Conservation (phyloP, 148 eudicot genomes). For the Limonium bicolor region DNA sequence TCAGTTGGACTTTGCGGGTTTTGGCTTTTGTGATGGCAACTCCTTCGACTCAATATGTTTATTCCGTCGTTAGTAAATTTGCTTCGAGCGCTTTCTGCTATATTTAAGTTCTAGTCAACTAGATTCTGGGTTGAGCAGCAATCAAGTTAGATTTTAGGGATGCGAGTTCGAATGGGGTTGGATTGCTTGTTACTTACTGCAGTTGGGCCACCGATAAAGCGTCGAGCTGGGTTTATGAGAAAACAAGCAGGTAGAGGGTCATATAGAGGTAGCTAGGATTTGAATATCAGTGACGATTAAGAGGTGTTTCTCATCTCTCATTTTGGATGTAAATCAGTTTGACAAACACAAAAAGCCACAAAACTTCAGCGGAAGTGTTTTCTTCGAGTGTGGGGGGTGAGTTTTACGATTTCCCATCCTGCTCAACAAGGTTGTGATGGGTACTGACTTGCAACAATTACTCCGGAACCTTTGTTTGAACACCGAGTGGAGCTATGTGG, state of each 20-base stretch:
- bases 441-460: slow-evolving; percentile 50
- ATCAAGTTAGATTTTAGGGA: slow-evolving; percentile 14
- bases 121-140: too few relatives aligned
- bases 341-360: slow-evolving; percentile 16
- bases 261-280: slow-evolving; percentile 86
- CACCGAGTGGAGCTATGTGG: slow-evolving; percentile 64
- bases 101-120: slow-evolving; percentile 14
- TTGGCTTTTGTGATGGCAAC: slow-evolving; percentile 16
- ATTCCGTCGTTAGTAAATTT: slow-evolving; percentile 17
- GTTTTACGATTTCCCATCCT: slow-evolving; percentile 18
- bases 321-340: slow-evolving; percentile 23
- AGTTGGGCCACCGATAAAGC: slow-evolving; percentile 76
- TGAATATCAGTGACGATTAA: slow-evolving; percentile 13
- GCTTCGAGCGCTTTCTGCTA: slow-evolving; percentile 11
- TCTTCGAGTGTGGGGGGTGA: slow-evolving; percentile 16
- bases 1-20: slow-evolving; percentile 4
- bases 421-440: slow-evolving; percentile 35
- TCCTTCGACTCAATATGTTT: slow-evolving; percentile 12
- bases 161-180: slow-evolving; percentile 39
- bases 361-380: slow-evolving; percentile 6
- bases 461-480: slow-evolving; percentile 60
- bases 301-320: slow-evolving; percentile 19
- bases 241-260: slow-evolving; percentile 99
- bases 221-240: slow-evolving; percentile 78
- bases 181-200: slow-evolving; percentile 49